Conservation (phyloP, 1,139 yeast genomes). For the Debaryomyces singareniensis region DNA sequence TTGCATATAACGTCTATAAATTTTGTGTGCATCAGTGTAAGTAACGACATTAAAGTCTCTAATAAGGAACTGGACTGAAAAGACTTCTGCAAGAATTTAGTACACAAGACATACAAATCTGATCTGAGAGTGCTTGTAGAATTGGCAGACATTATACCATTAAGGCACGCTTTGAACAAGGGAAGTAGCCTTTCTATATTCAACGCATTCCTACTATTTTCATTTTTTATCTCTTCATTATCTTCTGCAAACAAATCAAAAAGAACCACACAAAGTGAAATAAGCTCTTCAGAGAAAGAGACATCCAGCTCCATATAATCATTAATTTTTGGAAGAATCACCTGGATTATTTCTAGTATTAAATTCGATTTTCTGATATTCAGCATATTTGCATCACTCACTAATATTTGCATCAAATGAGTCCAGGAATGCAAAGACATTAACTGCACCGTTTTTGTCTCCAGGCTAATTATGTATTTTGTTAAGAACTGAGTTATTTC, state of each 20-base stretch:
- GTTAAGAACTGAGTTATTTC: slow-evolving; percentile 29
- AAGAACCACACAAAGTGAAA: slow-evolving; percentile 66
- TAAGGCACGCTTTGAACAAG: slow-evolving; percentile 65
- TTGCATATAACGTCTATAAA: slow-evolving; percentile 61
- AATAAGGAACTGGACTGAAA: slow-evolving; percentile 33
- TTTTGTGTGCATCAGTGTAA: slow-evolving; percentile 55
- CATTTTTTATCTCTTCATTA: slow-evolving; percentile 16
- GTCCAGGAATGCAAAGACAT: slow-evolving; percentile 77
- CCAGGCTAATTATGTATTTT: slow-evolving; percentile 37
- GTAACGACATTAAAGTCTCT: slow-evolving; percentile 42
- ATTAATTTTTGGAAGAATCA: slow-evolving; percentile 67
- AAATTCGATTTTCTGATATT: slow-evolving; percentile 44
- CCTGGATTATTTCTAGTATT: slow-evolving; percentile 70
- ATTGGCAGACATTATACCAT: slow-evolving; percentile 65
- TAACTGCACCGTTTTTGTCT: slow-evolving; percentile 49
- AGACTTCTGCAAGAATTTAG: slow-evolving; percentile 55
- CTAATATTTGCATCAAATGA: slow-evolving; percentile 65
- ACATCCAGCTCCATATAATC: slow-evolving; percentile 67
- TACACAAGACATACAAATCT: slow-evolving; percentile 70
- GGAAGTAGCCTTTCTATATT: slow-evolving; percentile 51
- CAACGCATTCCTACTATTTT: slow-evolving; percentile 20
- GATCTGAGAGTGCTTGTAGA: slow-evolving; percentile 67
- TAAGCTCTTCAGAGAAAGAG: slow-evolving; percentile 66
- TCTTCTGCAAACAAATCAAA: slow-evolving; percentile 58
- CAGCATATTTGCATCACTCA: slow-evolving; percentile 44